Evolutionary conservation across 768 basidiomycete species (phyloP).

Genomic region (Chalciporus sphaerocephalus): DNA sequence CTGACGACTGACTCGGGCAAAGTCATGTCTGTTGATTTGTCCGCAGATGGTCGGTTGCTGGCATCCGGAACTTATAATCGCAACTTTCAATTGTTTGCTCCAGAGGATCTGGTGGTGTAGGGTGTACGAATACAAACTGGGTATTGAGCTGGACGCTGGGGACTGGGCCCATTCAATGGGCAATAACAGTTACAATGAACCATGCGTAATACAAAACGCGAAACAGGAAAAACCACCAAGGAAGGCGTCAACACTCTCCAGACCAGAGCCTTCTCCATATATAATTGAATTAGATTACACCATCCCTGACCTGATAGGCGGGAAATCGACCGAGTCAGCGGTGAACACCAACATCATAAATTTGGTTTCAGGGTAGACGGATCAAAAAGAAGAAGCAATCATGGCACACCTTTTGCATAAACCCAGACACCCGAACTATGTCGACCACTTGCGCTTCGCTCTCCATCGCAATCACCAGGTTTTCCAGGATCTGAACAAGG

Average conservation of each 20-base stretch:
- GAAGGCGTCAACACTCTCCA: neutral
- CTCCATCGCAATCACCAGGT: constrained; percentile 81
- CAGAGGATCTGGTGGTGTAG: constrained; percentile 52
- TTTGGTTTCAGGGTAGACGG: constrained; percentile 19
- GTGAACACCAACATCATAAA: constrained; percentile 1
- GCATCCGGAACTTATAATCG: constrained; percentile 91
- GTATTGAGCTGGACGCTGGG: neutral
- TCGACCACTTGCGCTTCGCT: constrained; percentile 81
- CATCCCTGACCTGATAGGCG: constrained; percentile 36
- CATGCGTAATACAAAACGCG: constrained; percentile 29
- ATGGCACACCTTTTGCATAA: constrained; percentile 76
- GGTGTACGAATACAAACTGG: neutral
- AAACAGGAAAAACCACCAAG: constrained; percentile 8
- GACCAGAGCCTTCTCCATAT: constrained; percentile 11
- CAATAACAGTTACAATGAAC: constrained; percentile 22
- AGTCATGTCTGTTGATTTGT: constrained; percentile 96
- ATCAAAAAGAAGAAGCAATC: constrained; percentile 6
- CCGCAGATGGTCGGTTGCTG: constrained; percentile 74
- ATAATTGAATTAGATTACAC: constrained; percentile 35
- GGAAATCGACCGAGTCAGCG: constrained; percentile 19
- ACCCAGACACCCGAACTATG: constrained; percentile 80
- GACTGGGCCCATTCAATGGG: neutral
- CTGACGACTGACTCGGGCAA: constrained; percentile 95
- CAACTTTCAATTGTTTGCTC: constrained; percentile 90
- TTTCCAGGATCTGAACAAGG: constrained; percentile 67